phyloP scores from a whole-genome alignment of 1,284 basidiomycete species.

The Leccinum pachyderme region DNA sequence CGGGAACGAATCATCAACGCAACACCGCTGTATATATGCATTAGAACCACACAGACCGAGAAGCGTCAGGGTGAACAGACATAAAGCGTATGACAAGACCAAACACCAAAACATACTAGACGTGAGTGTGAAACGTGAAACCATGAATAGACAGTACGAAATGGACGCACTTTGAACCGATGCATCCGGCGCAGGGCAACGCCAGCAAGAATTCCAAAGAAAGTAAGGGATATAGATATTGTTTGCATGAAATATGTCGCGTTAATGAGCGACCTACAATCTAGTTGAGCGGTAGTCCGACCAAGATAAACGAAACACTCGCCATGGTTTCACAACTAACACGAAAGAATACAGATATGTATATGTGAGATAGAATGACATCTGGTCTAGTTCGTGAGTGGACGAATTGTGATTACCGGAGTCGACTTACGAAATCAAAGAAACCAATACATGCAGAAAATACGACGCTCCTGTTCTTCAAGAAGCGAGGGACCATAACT shows the following conservation, averaged over 20 bases:
- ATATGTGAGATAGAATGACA: constrained; percentile 62
- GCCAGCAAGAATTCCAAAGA: constrained; percentile 65
- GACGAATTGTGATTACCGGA: neutral
- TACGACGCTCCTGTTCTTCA: constrained; percentile 57
- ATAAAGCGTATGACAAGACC: constrained; percentile 68
- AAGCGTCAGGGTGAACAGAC: constrained; percentile 24
- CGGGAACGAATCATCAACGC: constrained; percentile 74
- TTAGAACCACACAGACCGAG: constrained; percentile 6
- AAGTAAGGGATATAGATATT: constrained; percentile 60
- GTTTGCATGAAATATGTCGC: constrained; percentile 55
- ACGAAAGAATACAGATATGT: constrained; percentile 64
- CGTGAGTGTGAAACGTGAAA: neutral
- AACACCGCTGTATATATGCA: constrained; percentile 48
- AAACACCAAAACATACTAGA: constrained; percentile 56
- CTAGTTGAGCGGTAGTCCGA: neutral
- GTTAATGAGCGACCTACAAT: constrained; percentile 47
- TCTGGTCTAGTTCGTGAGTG: constrained; percentile 36
- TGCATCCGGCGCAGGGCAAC: constrained; percentile 51
- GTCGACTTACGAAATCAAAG: constrained; percentile 59
- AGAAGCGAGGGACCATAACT: constrained; percentile 54
- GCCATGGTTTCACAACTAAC: constrained; percentile 60
- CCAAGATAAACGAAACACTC: constrained; percentile 2
- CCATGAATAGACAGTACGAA: neutral
- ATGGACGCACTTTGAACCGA: constrained; percentile 46
- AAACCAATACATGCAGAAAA: constrained; percentile 64